A percentile compares a stretch with the other conserved stretches of the same genome.
Evolutionary conservation across 2,329 filamentous ascomycete species (phyloP).

Genomic region (Metarhizium rileyi): DNA sequence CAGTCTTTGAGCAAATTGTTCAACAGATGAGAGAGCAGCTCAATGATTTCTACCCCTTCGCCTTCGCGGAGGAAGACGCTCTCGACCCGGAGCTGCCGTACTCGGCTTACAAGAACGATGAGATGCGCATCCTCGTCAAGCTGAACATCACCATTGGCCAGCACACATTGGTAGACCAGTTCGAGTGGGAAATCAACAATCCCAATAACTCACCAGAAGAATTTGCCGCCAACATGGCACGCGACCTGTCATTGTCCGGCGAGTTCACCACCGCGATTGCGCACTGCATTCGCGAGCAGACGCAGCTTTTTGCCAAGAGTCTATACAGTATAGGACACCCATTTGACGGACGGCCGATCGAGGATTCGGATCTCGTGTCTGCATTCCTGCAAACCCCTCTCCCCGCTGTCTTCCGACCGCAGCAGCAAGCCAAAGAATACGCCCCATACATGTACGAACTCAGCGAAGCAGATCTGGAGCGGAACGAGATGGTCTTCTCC

Average conservation of each 20-base stretch:
- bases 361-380: slow-evolving; percentile 79
- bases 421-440: slow-evolving; percentile 89
- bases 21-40: slow-evolving; percentile 80
- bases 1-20: slow-evolving; percentile 50
- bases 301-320: slow-evolving; percentile 87
- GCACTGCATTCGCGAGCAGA: slow-evolving; percentile 93
- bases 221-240: slow-evolving; percentile 81
- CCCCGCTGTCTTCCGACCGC: slow-evolving; percentile 73
- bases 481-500: slow-evolving; percentile 85
- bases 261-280: slow-evolving; percentile 97
- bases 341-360: slow-evolving; percentile 87
- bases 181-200: slow-evolving; percentile 99
- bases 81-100: slow-evolving; percentile 86
- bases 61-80: slow-evolving; percentile 81
- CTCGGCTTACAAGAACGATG: slow-evolving; percentile 93
- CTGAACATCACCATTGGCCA: slow-evolving; percentile 95
- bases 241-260: slow-evolving; percentile 81
- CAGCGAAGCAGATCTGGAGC: slow-evolving; percentile 80
- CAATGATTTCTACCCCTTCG: slow-evolving; percentile 85
- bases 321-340: slow-evolving; percentile 88
- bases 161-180: slow-evolving; percentile 90
- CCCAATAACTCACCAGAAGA: slow-evolving; percentile 88
- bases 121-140: slow-evolving; percentile 94
- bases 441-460: slow-evolving; percentile 90
- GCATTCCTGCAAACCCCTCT: slow-evolving; percentile 82